These are phyloP conservation scores for Neofusicoccum kwambonambiense DNA, from an alignment of 2,329 filamentous ascomycete genomes.

Conservation along the genomic window DNA sequence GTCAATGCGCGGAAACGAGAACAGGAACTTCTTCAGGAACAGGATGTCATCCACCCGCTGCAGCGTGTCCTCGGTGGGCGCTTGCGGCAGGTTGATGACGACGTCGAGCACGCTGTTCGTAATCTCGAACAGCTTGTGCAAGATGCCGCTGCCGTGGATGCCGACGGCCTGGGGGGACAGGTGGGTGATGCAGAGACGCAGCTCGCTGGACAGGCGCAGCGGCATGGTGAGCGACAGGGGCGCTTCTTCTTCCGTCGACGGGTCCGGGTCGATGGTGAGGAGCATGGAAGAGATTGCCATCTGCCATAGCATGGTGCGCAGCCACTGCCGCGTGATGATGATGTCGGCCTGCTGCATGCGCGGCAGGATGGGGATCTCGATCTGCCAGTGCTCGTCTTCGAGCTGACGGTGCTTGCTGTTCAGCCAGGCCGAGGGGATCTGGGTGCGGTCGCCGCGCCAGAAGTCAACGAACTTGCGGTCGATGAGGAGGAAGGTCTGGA, in stretches of 20 bases:
- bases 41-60: constrained; percentile 55
- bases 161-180: constrained; percentile 50
- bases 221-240: constrained; percentile 45
- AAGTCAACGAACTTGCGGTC: constrained; percentile 46
- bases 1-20: constrained; percentile 50
- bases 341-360: constrained; percentile 50
- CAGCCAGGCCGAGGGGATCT: constrained; percentile 46
- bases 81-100: constrained; percentile 51
- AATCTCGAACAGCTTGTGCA: constrained; percentile 61
- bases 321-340: constrained; percentile 52
- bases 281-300: constrained; percentile 50
- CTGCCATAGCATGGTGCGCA: constrained; percentile 50
- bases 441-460: constrained; percentile 41
- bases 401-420: constrained; percentile 46
- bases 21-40: constrained; percentile 52
- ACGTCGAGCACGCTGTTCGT: constrained; percentile 61
- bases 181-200: constrained; percentile 42
- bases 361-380: constrained; percentile 39
- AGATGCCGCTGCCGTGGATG: constrained; percentile 56
- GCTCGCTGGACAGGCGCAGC: constrained; percentile 44
- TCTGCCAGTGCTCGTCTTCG: constrained; percentile 39
- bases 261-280: constrained; percentile 27
- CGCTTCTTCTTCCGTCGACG: constrained; percentile 24
- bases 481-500: constrained; percentile 46
- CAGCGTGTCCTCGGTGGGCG: constrained; percentile 46